Conservation (phyloP, 2,329 filamentous ascomycete genomes). For the Colletotrichum musae region DNA sequence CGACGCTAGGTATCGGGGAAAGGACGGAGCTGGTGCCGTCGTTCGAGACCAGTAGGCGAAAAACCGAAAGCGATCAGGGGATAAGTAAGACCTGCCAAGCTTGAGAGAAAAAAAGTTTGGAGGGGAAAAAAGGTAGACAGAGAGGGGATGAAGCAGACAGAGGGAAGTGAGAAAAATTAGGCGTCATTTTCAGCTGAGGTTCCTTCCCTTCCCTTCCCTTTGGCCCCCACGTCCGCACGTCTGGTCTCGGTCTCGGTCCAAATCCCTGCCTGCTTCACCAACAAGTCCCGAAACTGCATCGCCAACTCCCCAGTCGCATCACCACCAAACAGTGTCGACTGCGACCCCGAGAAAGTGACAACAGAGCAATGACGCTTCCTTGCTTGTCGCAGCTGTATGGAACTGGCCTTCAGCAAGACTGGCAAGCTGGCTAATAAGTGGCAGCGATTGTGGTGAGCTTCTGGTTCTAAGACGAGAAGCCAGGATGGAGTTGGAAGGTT, state of each 20-base stretch:
- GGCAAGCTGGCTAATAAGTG: no score
- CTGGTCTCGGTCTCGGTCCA: constrained; percentile 10
- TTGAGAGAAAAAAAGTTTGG: constrained; percentile 7
- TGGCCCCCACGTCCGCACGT: constrained; percentile 26
- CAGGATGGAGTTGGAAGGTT: no score
- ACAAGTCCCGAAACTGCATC: constrained; percentile 10
- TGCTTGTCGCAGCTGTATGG: no score
- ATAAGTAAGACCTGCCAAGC: constrained; percentile 18
- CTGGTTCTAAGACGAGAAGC: no score
- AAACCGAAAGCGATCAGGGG: constrained; percentile 32
- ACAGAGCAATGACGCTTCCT: no score
- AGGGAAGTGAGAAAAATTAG: neutral
- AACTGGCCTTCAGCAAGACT: no score
- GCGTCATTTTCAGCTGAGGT: constrained; percentile 29
- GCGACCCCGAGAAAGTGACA: no score
- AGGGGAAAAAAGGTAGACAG: constrained; percentile 5
- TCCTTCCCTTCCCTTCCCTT: neutral
- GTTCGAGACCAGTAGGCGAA: constrained; percentile 1
- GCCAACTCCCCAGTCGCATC: no score
- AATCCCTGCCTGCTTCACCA: constrained; percentile 2
- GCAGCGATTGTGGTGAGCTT: no score
- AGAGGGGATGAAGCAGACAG: neutral
- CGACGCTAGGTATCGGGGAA: neutral
- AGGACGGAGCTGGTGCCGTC: constrained; percentile 12
- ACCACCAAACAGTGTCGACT: no score